Percentiles rank a stretch among this genome's conserved stretches.
Evolutionary conservation across 352 stramenopile species (phyloP).

Genomic region (Phytophthora niederhauseri): DNA sequence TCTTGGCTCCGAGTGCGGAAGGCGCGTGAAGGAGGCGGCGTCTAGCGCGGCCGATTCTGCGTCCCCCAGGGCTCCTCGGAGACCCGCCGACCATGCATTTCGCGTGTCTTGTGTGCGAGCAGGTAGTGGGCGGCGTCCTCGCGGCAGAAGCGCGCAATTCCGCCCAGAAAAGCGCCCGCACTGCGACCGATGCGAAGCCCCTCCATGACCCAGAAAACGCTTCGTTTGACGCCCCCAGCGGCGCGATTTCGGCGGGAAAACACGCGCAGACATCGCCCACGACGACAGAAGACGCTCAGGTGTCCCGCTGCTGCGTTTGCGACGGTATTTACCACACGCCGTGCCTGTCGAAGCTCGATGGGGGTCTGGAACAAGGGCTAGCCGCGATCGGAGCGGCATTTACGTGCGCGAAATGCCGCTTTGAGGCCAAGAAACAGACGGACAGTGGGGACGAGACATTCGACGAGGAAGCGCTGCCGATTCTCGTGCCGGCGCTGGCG

Average conservation of each 20-base stretch:
- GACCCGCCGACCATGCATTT: conserved; percentile 34
- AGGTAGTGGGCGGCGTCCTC: conserved; percentile 16
- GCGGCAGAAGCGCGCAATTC: conserved; percentile 13
- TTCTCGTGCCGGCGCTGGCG: conserved; percentile 34
- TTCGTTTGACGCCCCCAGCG: conserved; percentile 5
- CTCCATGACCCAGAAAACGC: conserved; percentile 1
- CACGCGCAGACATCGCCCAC: not conserved
- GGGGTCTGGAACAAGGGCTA: not conserved
- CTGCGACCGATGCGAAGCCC: not conserved
- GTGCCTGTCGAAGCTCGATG: conserved; percentile 33
- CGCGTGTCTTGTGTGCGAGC: conserved; percentile 52
- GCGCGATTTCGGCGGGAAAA: conserved; percentile 1
- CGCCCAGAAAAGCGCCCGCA: conserved; percentile 22
- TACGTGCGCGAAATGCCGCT: conserved; percentile 34
- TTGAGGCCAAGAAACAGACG: not conserved
- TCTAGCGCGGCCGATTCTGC: conserved; percentile 16
- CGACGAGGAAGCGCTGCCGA: conserved; percentile 14
- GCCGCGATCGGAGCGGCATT: conserved; percentile 5
- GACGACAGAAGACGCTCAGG: not conserved
- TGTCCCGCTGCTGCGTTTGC: conserved; percentile 41
- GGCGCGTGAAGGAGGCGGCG: conserved; percentile 24
- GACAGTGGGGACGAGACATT: not conserved
- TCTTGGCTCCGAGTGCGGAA: conserved; percentile 24
- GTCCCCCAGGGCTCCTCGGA: not conserved
- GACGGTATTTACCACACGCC: conserved; percentile 51